Evolutionary conservation across 2,329 filamentous ascomycete genomes (phyloP).

Genomic region (Rhexocercosporidium sp.): DNA sequence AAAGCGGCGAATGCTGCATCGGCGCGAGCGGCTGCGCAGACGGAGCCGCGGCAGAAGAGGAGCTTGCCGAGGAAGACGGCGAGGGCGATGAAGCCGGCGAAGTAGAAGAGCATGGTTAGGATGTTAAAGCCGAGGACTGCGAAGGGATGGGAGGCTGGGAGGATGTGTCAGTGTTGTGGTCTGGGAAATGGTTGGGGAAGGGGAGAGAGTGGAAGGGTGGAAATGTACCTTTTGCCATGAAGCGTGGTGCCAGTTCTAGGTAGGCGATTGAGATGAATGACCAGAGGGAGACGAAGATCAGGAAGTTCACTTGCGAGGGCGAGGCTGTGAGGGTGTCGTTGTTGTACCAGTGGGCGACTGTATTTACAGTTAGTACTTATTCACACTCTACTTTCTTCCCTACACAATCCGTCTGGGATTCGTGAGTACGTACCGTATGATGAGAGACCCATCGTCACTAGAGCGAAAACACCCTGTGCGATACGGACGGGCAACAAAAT

Average conservation of each 20-base stretch:
- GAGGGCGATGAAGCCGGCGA: slow-evolving; percentile 63
- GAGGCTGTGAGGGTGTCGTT: slow-evolving; percentile 57
- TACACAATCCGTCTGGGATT: not conserved
- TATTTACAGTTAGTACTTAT: slow-evolving; percentile 26
- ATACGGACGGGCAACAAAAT: slow-evolving; percentile 51
- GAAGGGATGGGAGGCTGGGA: slow-evolving; percentile 53
- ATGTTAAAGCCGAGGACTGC: slow-evolving; percentile 55
- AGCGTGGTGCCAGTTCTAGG: slow-evolving; percentile 56
- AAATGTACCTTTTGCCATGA: slow-evolving; percentile 37
- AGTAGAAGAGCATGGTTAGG: slow-evolving; percentile 61
- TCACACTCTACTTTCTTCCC: not conserved
- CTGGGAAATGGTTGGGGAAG: no score
- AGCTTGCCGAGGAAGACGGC: slow-evolving; percentile 60
- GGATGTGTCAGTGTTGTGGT: slow-evolving; percentile 5
- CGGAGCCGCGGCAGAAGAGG: slow-evolving; percentile 60
- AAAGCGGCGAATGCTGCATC: slow-evolving; percentile 59
- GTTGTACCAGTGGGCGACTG: slow-evolving; percentile 67
- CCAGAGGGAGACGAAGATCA: slow-evolving; percentile 59
- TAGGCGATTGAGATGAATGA: slow-evolving; percentile 60
- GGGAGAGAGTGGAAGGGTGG: not conserved
- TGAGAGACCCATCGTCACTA: slow-evolving; percentile 55
- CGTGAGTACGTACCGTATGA: slow-evolving; percentile 50
- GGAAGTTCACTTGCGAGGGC: slow-evolving; percentile 62
- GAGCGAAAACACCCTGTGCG: slow-evolving; percentile 50
- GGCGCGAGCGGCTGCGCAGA: slow-evolving; percentile 61